Evolutionary conservation across 1,284 basidiomycete species (phyloP), one percentile per base, ranked within the genome.

Genomic region (Porphyrellus sp.): DNA sequence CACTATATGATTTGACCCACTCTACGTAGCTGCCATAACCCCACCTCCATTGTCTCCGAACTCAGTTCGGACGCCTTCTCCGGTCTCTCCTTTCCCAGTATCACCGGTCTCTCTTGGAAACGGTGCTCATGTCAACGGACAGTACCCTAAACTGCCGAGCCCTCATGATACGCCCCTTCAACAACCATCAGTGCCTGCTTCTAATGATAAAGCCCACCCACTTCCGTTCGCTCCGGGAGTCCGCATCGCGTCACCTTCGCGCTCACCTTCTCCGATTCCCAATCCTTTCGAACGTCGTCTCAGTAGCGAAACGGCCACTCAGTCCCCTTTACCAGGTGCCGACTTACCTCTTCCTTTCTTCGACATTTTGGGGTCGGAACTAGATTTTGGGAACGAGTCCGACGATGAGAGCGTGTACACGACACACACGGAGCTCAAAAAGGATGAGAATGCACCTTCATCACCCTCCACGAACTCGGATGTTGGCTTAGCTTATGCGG

Each of bases 401-500:
- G 70, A 68, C 25, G 68, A 68, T 4, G 66, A 70, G 34, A 68
- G 70, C 38, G 65, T 70, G 40, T 68, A 68, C 20, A 66, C 70
- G 30, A 63, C 58, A 3, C 61, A 63, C 34, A 56, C 71, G 8
- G 63, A 59, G 52, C 45, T 43, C 13, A 63, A 50, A 54, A 70
- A 27, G 45, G 55, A 54, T 4, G 58, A 55, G 13, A 54, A 58
- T 13, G 67, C 64, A 5, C 73, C 73, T n/a, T 65, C 63, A 34
- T 77, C 77, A 5, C 76, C 70, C 18, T 77, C 75, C 1, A 72
- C 74, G 41, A 74, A 74, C 41, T 68, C 70, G 41, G 70, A 67
- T 9, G 53, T 54, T 9, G 76, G 78, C 7, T 65, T 83, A 23
- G 80, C 81, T 2, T 83, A 83, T 61, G 76, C 76, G 0, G 71